Base-by-base conservation (phyloP, 192 early-diverging fungal species). In the Coemansia sp. region DNA sequence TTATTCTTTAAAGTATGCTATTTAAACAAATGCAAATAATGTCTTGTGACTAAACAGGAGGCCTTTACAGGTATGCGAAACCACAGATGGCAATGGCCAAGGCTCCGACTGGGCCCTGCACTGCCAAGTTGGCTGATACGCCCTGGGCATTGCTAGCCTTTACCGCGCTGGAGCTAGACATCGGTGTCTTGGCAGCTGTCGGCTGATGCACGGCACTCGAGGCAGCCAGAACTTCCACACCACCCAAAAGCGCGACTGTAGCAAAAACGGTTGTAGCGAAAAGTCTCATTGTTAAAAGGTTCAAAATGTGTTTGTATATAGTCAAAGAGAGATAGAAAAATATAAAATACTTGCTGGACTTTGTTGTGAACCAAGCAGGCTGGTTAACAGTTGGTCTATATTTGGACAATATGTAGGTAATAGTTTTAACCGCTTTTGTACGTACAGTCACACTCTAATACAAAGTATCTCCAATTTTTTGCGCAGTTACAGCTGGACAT, bases 1-100 rank as follows among this genome's bases (percentile, higher is more conserved):
- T 3, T 45, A 18, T 60, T 24, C n/a, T 24, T 57, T 23, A 14
- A 55, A 8, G 20, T 14, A 9, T 31, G 9, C 16, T 26, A 57
- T 9, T 48, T 37, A 55, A 46, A 46, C 42, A 23, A 48, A 50
- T 40, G n/a, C 24, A 26, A 62, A 26, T 35, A 50, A 60, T n/a
- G 50, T 16, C 16, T 4, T 9, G 5, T 59, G 2, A 24, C 16
- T 46, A 23, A 6, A 9, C 24, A 28, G 10, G 14, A 2, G 8
- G 9, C 43, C 3, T 42, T 70, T 71, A 79, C 16, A 79, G 36
- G 21, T 68, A 71, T 5, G 69, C 42, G 13, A 79, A 62, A n/a
- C 77, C 69, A 31, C 71, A 74, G 3, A 79, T 59, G 20, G 71
- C 77, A 59, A 79, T 67, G 50, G 60, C 69, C 60, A 79, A 36